Percentiles rank a stretch among this genome's conserved stretches.
Evolutionary conservation across 768 basidiomycete genomes (phyloP).

Genomic region (Kwoniella bestiolae): DNA sequence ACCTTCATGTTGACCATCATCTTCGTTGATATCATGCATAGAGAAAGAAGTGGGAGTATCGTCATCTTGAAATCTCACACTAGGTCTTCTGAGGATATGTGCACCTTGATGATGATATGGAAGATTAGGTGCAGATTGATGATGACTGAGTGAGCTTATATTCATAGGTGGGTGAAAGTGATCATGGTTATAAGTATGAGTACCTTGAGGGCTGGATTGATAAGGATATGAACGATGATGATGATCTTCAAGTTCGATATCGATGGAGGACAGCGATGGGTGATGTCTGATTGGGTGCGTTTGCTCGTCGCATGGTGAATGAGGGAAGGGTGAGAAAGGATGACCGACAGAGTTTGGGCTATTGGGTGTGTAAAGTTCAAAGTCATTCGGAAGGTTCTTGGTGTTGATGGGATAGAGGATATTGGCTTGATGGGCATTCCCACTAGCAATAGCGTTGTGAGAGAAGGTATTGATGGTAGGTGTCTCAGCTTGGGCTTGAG

Average conservation of each 20-base stretch:
- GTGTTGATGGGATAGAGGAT: conserved; percentile 12
- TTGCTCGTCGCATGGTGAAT: neutral
- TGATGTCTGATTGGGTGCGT: conserved; percentile 1
- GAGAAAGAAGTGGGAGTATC: neutral
- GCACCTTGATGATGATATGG: neutral
- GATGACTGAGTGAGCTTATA: conserved; percentile 11
- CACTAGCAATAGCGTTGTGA: neutral
- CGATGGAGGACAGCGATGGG: conserved; percentile 1
- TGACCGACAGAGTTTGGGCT: neutral
- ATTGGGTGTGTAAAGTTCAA: conserved; percentile 9
- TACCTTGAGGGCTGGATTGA: neutral
- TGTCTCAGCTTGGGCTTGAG: neutral
- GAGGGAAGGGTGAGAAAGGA: conserved; percentile 1
- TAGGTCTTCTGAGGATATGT: neutral
- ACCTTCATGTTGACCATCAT: neutral
- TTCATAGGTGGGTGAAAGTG: neutral
- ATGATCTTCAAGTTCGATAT: conserved; percentile 17
- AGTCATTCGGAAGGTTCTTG: conserved; percentile 5
- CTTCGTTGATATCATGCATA: neutral
- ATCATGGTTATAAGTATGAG: too few species aligned
- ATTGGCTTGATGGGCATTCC: neutral
- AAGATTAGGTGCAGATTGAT: conserved; percentile 11
- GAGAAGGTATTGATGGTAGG: neutral
- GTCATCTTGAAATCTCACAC: conserved; percentile 5
- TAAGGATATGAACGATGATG: neutral